Evolutionary conservation across 345 rosid species (phyloP).

Genomic region (Streptanthus diversifolius): DNA sequence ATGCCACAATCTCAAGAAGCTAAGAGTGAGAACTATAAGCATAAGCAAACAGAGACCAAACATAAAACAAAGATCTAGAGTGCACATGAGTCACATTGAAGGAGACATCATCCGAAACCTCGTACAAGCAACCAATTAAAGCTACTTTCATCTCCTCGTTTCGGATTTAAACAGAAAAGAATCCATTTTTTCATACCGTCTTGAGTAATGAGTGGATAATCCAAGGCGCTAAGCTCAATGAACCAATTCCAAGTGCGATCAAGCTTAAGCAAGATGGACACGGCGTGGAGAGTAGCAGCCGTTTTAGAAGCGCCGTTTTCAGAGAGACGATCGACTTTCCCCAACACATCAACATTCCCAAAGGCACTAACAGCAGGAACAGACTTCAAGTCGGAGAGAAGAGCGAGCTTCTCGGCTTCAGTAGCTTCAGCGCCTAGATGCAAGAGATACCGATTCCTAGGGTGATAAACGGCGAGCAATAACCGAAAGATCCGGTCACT

Average conservation of each 20-base stretch:
- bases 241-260: slow-evolving; percentile 92
- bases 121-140: not conserved
- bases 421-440: slow-evolving; percentile 82
- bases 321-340: slow-evolving; percentile 64
- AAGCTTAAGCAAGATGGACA: slow-evolving; percentile 68
- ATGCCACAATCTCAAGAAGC: not conserved
- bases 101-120: not conserved
- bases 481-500: slow-evolving; percentile 70
- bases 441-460: slow-evolving; percentile 83
- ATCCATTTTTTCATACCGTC: slow-evolving; percentile 51
- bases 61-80: not conserved
- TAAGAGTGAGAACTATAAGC: not conserved
- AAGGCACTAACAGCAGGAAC: slow-evolving; percentile 69
- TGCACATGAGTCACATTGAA: not conserved
- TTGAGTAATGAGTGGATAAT: slow-evolving; percentile 91
- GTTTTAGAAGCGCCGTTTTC: slow-evolving; percentile 73
- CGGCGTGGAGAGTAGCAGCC: slow-evolving; percentile 72
- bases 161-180: not conserved
- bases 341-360: slow-evolving; percentile 90
- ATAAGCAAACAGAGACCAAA: not conserved
- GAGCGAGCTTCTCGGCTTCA: slow-evolving; percentile 59
- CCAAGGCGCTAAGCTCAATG: slow-evolving; percentile 72
- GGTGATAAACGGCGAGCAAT: slow-evolving; percentile 88
- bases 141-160: not conserved
- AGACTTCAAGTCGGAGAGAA: slow-evolving; percentile 55